phyloP scores from a whole-genome alignment of 345 rosid species.

The Salix purpurea region DNA sequence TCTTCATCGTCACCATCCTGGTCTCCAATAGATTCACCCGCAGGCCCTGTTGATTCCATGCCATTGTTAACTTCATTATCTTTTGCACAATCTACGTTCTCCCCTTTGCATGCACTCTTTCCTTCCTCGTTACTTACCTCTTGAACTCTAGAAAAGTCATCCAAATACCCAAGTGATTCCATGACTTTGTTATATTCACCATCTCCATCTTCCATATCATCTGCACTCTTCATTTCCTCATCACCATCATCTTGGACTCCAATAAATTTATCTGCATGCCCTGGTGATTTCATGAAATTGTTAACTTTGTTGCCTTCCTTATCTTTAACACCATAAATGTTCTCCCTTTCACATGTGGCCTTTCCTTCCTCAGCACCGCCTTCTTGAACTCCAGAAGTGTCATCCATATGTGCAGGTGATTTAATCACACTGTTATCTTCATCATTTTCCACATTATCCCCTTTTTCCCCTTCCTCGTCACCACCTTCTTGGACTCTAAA shows the following conservation, averaged over 20 bases:
- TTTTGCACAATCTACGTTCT: too few relatives aligned
- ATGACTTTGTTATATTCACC: neutral
- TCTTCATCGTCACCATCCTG: too few relatives aligned
- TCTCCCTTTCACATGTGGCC: neutral
- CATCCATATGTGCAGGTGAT: too few relatives aligned
- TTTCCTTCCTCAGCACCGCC: too few relatives aligned
- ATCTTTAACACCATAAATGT: neutral
- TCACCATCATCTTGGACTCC: neutral
- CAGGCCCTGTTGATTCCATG: too few relatives aligned
- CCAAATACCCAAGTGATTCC: neutral
- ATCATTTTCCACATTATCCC: too few relatives aligned
- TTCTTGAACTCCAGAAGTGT: too few relatives aligned
- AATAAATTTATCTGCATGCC: too few relatives aligned
- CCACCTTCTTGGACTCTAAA: neutral
- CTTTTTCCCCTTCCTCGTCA: neutral
- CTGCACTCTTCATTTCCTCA: neutral
- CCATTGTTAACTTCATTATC: too few relatives aligned
- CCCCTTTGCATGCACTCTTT: neutral
- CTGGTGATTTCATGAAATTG: too few relatives aligned
- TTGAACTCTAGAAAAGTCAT: neutral
- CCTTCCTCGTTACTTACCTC: neutral
- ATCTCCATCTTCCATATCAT: slow-evolving; percentile 4
- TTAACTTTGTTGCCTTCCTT: neutral
- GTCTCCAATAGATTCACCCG: too few relatives aligned
- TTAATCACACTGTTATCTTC: too few relatives aligned